These are phyloP conservation scores for Cunninghamia lanceolata DNA, from an alignment of 75 land plant genomes.

Conservation along the genomic window DNA sequence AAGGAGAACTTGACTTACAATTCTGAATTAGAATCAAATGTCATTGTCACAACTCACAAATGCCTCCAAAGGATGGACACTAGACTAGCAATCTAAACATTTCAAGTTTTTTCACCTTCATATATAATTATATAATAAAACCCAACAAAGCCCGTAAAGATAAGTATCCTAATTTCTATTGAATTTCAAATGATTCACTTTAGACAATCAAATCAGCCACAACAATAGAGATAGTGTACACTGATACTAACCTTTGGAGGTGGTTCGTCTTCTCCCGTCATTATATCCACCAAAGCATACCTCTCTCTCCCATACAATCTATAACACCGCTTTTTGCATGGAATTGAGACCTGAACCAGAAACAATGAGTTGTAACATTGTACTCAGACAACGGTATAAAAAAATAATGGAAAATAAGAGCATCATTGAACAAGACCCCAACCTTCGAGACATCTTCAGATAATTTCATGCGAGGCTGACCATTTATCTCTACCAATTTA, in stretches of 20 bases:
- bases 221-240: not conserved
- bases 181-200: not conserved
- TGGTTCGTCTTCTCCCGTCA: slow-evolving; percentile 85
- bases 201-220: not conserved
- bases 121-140: not conserved
- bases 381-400: not conserved
- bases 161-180: not conserved
- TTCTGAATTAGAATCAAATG: not conserved
- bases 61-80: not conserved
- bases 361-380: not conserved
- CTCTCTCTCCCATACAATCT: slow-evolving; percentile 93
- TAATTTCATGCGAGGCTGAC: slow-evolving; percentile 93
- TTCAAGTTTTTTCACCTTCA: no score
- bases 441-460: slow-evolving; percentile 98
- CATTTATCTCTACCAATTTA: slow-evolving; percentile 92
- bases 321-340: slow-evolving; percentile 84
- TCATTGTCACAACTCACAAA: not conserved
- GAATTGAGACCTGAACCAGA: slow-evolving; percentile 84
- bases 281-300: slow-evolving; percentile 85
- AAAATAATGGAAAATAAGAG: not conserved
- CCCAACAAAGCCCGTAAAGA: not conserved
- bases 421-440: slow-evolving; percentile 5
- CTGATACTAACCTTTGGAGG: slow-evolving; percentile 65
- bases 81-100: not conserved
- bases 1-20: not conserved